phyloP scores from a whole-genome alignment of 2,329 filamentous ascomycete genomes.

The Malbranchea zuffiana region DNA sequence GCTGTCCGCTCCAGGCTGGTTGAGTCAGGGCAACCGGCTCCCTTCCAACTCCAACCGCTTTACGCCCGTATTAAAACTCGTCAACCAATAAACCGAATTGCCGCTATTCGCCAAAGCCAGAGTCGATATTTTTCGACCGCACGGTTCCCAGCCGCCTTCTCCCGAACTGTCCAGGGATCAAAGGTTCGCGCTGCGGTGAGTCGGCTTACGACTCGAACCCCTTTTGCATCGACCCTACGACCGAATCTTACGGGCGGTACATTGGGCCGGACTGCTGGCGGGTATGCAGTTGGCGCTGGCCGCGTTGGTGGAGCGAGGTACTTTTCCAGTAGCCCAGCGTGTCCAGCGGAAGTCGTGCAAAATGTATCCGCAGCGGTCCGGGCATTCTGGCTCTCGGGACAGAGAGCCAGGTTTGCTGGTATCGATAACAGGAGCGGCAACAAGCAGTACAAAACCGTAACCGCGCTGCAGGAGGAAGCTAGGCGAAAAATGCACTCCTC shows the following conservation, averaged over 20 bases:
- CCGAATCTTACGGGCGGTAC: constrained; percentile 87
- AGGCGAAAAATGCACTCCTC: constrained; percentile 54
- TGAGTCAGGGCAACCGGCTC: constrained; percentile 28
- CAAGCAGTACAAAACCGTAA: constrained; percentile 69
- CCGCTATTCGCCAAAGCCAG: constrained; percentile 53
- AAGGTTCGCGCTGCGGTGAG: constrained; percentile 46
- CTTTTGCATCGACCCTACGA: constrained; percentile 78
- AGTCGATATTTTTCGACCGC: constrained; percentile 54
- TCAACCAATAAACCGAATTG: constrained; percentile 51
- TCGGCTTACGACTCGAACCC: constrained; percentile 61
- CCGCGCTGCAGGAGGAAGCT: constrained; percentile 60
- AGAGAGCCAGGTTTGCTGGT: constrained; percentile 80
- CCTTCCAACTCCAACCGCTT: constrained; percentile 47
- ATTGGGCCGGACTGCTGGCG: constrained; percentile 72
- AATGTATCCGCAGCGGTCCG: constrained; percentile 91
- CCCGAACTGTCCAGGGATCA: constrained; percentile 45
- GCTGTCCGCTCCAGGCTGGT: constrained; percentile 34
- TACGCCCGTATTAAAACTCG: constrained; percentile 46
- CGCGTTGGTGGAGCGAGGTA: constrained; percentile 63
- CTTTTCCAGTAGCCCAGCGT: constrained; percentile 79
- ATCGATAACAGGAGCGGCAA: constrained; percentile 56
- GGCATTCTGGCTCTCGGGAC: constrained; percentile 82
- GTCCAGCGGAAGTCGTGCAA: constrained; percentile 80
- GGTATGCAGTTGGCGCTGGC: constrained; percentile 67
- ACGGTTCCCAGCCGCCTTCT: constrained; percentile 20